A percentile compares a stretch with the other conserved stretches of the same genome.
These are phyloP conservation scores for Trebouxia sp. DNA, from an alignment of 139 green algal genomes.

Conservation along the genomic window DNA sequence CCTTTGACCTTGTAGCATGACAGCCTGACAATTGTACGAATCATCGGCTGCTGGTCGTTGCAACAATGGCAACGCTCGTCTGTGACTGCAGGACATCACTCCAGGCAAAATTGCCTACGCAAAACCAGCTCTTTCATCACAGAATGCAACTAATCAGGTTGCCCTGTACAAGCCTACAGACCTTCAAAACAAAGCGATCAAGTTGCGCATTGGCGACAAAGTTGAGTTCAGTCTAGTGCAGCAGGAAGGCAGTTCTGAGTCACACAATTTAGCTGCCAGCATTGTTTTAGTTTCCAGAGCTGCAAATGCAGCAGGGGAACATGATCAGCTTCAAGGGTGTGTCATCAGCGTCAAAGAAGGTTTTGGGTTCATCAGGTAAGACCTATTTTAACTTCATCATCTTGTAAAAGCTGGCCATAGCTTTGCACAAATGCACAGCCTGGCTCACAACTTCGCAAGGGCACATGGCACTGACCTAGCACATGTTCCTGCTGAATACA, in stretches of 20 bases:
- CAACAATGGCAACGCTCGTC: too few relatives aligned
- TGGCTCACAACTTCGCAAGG: too few relatives aligned
- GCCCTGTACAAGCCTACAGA: background rate
- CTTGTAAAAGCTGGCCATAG: too few relatives aligned
- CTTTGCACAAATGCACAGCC: too few relatives aligned
- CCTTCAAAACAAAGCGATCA: background rate
- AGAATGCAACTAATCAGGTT: background rate
- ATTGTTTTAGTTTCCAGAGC: background rate
- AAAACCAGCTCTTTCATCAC: background rate
- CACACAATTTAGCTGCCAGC: background rate
- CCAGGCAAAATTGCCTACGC: slow-evolving; percentile 3
- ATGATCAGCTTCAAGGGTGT: background rate
- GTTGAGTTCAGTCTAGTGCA: slow-evolving; percentile 18
- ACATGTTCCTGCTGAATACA: too few relatives aligned
- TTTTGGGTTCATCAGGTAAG: slow-evolving; percentile 33
- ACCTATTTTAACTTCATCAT: background rate
- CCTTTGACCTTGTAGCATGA: too few relatives aligned
- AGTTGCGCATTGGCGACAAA: background rate
- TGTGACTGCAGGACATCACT: slow-evolving; percentile 13
- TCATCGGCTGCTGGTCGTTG: too few relatives aligned
- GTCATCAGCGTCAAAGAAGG: slow-evolving; percentile 16
- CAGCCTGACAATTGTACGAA: too few relatives aligned
- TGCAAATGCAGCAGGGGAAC: background rate
- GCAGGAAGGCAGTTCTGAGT: background rate
- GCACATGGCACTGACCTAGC: too few relatives aligned